Conservation (phyloP, 495 filamentous ascomycete genomes). For the Aspergillus incahuasiensis region DNA sequence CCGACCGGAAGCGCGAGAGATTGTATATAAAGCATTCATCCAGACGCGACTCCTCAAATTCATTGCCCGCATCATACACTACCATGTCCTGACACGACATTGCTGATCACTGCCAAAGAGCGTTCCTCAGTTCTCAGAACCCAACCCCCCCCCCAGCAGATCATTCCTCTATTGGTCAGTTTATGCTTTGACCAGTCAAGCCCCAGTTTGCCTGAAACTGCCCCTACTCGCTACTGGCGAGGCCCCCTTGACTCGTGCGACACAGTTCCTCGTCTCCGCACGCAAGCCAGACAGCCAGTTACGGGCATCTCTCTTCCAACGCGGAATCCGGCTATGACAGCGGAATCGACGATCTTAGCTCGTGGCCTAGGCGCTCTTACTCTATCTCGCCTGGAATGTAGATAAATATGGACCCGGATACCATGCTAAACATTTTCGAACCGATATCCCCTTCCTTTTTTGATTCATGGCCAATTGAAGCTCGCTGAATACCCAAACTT, state of each 20-base stretch:
- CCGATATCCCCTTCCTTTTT: background rate
- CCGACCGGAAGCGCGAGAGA: background rate
- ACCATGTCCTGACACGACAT: background rate
- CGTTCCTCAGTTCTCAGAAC: background rate
- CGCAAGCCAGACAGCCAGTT: background rate
- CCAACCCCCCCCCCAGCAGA: background rate
- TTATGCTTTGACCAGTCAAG: background rate
- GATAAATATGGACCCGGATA: background rate
- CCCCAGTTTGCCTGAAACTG: background rate
- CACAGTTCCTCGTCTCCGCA: background rate
- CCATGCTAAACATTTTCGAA: background rate
- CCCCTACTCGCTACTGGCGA: background rate
- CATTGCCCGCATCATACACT: too few species aligned
- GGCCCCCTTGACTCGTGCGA: background rate
- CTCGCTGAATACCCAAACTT: background rate
- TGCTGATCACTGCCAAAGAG: background rate
- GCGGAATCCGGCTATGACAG: slow-evolving; percentile 6
- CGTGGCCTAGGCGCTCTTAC: background rate
- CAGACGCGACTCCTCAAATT: too few species aligned
- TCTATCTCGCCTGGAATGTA: background rate
- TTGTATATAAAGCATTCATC: background rate
- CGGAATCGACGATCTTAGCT: background rate
- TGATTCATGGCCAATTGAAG: background rate
- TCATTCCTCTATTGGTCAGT: background rate
- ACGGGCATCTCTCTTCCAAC: background rate